Evolutionary conservation across 2,329 filamentous ascomycete species (phyloP).

Genomic region (Curvularia lunata): DNA sequence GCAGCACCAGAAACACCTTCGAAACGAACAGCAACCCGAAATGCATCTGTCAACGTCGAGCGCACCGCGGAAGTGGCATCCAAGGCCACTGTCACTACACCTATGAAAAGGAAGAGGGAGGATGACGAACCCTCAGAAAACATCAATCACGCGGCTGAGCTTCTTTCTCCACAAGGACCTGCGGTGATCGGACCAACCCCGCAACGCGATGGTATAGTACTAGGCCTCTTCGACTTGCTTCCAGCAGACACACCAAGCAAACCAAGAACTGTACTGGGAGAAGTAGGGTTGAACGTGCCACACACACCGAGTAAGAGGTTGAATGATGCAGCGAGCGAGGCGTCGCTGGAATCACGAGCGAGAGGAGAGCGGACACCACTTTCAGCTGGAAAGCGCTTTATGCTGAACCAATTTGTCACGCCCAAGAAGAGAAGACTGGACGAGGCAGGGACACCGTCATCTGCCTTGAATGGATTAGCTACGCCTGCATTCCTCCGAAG

Average conservation of each 20-base stretch:
- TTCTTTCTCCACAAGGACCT: conserved; percentile 42
- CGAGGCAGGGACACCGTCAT: conserved; percentile 47
- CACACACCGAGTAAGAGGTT: conserved; percentile 50
- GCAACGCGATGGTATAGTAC: conserved; percentile 76
- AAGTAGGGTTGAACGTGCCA: conserved; percentile 42
- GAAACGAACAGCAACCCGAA: conserved; percentile 35
- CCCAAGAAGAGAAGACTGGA: conserved; percentile 57
- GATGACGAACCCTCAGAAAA: conserved; percentile 25
- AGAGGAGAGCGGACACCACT: conserved; percentile 55
- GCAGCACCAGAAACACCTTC: conserved; percentile 42
- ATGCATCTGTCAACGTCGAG: conserved; percentile 26
- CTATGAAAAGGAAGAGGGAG: conserved; percentile 43
- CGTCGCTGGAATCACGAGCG: conserved; percentile 37
- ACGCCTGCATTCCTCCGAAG: conserved; percentile 75
- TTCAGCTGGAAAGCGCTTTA: conserved; percentile 65
- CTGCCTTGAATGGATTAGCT: conserved; percentile 56
- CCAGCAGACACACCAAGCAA: conserved; percentile 56
- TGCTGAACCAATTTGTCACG: conserved; percentile 69
- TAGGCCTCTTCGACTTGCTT: conserved; percentile 78
- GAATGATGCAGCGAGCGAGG: conserved; percentile 34
- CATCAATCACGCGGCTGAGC: conserved; percentile 19
- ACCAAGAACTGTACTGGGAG: conserved; percentile 36
- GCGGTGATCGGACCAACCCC: conserved; percentile 73
- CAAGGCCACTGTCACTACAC: conserved; percentile 31
- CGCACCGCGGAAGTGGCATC: conserved; percentile 36